A percentile compares a stretch with the other conserved stretches of the same genome.
These are phyloP conservation scores for Chaetomium strumarium DNA, from an alignment of 2,329 filamentous ascomycete species.

Conservation along the genomic window DNA sequence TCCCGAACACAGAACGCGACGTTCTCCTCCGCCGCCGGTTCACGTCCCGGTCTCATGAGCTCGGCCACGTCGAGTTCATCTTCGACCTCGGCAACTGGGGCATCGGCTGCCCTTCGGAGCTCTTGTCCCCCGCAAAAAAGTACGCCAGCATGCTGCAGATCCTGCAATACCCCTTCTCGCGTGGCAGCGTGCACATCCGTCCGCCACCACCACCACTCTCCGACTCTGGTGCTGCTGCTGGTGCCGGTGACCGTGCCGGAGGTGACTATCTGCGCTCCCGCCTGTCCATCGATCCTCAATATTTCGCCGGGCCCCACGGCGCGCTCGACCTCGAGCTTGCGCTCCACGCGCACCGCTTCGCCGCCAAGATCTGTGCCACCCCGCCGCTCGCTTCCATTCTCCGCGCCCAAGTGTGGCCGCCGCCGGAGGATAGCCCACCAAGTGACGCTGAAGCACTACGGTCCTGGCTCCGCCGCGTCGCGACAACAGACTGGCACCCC, in stretches of 20 bases:
- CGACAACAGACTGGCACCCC: slow-evolving; percentile 33
- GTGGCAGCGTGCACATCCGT: slow-evolving; percentile 42
- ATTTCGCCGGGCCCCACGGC: slow-evolving; percentile 36
- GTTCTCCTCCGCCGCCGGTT: slow-evolving; percentile 32
- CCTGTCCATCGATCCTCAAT: slow-evolving; percentile 36
- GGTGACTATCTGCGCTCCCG: not conserved
- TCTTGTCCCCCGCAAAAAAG: slow-evolving; percentile 31
- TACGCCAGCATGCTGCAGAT: slow-evolving; percentile 46
- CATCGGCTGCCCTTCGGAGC: slow-evolving; percentile 29
- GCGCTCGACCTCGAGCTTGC: slow-evolving; percentile 23
- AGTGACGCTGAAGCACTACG: slow-evolving; percentile 8
- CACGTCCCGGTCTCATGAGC: slow-evolving; percentile 18
- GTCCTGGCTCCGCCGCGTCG: slow-evolving; percentile 18
- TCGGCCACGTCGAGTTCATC: slow-evolving; percentile 45
- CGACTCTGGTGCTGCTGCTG: not conserved
- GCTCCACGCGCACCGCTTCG: slow-evolving; percentile 18
- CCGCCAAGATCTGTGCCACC: slow-evolving; percentile 19
- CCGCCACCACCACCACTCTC: not conserved
- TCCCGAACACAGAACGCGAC: slow-evolving; percentile 21
- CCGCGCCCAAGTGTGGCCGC: slow-evolving; percentile 13
- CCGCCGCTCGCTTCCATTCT: slow-evolving; percentile 21
- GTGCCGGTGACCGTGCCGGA: not conserved
- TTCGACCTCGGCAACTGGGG: slow-evolving; percentile 46
- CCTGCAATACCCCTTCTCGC: slow-evolving; percentile 46
- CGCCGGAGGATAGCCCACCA: not conserved